Evolutionary conservation across 164 flowering plant genomes (phyloP).

Genomic region (Tetrastigma voinierianum): DNA sequence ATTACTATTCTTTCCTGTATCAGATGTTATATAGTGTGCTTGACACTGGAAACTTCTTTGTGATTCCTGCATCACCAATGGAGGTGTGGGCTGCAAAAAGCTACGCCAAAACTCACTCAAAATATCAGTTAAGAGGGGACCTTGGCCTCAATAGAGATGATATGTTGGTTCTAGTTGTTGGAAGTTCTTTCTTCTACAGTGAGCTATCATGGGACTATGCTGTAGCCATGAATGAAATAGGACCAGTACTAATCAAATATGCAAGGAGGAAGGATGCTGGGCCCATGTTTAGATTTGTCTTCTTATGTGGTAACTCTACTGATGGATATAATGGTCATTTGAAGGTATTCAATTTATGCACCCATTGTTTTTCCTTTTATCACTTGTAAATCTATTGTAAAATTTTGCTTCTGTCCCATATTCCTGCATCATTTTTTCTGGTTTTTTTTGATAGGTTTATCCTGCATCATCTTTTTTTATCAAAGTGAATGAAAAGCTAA

Average conservation of each 20-base stretch:
- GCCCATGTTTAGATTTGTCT: conserved; percentile 64
- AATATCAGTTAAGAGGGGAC: conserved; percentile 44
- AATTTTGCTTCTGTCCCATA: not conserved
- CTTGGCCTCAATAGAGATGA: conserved; percentile 63
- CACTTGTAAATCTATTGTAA: not conserved
- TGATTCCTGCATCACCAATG: conserved; percentile 84
- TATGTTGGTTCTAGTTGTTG: conserved; percentile 72
- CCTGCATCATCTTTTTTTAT: no score
- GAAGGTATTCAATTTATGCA: conserved; percentile 51
- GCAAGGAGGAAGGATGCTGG: conserved; percentile 45
- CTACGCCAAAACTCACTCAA: conserved; percentile 58
- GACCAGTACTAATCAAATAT: conserved; percentile 70
- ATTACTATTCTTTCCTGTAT: conserved; percentile 24
- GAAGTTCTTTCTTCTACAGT: conserved; percentile 74
- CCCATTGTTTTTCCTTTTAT: not conserved
- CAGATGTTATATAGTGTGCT: conserved; percentile 92
- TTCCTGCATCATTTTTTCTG: not conserved
- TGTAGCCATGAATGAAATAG: conserved; percentile 67
- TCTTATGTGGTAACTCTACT: conserved; percentile 81
- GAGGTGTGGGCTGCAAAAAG: conserved; percentile 89
- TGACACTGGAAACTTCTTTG: conserved; percentile 95
- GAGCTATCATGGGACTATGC: conserved; percentile 87
- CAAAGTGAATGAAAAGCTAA: no score
- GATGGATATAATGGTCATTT: conserved; percentile 60
- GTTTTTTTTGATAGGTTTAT: not conserved